These are phyloP conservation scores for Hanseniaspora valbyensis DNA, from an alignment of 805 yeast species.

Conservation along the genomic window DNA sequence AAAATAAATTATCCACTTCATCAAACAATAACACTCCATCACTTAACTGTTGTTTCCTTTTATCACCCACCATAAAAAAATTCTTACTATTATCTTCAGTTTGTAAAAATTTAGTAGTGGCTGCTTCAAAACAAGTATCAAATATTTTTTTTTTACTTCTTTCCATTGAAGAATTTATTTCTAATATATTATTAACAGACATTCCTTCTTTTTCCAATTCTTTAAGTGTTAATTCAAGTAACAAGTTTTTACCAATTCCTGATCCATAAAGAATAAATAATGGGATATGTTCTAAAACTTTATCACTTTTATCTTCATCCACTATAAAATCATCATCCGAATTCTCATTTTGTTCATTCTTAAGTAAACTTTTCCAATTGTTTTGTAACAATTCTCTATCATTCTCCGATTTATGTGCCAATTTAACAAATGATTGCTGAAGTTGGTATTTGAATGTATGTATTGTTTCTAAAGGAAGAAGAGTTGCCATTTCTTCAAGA, in stretches of 20 bases:
- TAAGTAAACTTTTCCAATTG: constrained; percentile 13
- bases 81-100: constrained; percentile 21
- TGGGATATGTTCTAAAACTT: constrained; percentile 40
- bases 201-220: constrained; percentile 30
- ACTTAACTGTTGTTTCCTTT: constrained; percentile 27
- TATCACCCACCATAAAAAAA: not conserved
- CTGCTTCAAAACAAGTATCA: constrained; percentile 58
- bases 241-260: constrained; percentile 70
- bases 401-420: constrained; percentile 29
- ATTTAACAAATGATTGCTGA: constrained; percentile 25
- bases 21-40: constrained; percentile 67
- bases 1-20: constrained; percentile 74
- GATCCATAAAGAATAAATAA: constrained; percentile 56
- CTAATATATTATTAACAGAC: constrained; percentile 42
- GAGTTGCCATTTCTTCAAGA: constrained; percentile 21
- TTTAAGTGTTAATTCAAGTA: constrained; percentile 56
- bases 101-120: constrained; percentile 74
- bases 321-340: constrained; percentile 23
- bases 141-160: constrained; percentile 63
- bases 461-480: constrained; percentile 24
- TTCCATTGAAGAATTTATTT: constrained; percentile 62
- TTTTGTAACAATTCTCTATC: constrained; percentile 19
- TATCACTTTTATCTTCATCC: constrained; percentile 14
- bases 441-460: constrained; percentile 29
- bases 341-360: constrained; percentile 25